phyloP scores from a whole-genome alignment of 2,329 filamentous ascomycete genomes.

The Colletotrichum higginsianum region DNA sequence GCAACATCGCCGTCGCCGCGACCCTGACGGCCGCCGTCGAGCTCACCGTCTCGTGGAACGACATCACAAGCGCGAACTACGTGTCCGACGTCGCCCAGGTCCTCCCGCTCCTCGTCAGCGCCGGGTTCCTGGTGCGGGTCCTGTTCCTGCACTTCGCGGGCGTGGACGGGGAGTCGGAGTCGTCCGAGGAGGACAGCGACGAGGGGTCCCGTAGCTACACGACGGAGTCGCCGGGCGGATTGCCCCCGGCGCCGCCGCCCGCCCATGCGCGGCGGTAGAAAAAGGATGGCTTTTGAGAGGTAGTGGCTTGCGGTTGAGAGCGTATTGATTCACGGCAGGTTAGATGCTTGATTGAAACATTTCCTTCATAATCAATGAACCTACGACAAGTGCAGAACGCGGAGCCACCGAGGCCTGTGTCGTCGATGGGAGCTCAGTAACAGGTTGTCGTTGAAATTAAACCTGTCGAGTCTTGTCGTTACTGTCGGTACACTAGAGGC shows the following conservation, averaged over 20 bases:
- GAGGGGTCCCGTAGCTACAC: constrained; percentile 25
- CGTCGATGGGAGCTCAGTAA: no score
- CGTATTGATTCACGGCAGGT: no score
- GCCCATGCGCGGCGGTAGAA: constrained; percentile 11
- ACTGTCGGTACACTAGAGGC: no score
- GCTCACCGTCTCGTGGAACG: constrained; percentile 53
- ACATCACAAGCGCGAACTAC: constrained; percentile 45
- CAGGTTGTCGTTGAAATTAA: no score
- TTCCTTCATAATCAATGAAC: no score
- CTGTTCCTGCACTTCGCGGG: constrained; percentile 46
- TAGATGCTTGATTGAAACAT: no score
- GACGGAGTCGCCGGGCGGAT: constrained; percentile 27
- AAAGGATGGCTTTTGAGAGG: neutral
- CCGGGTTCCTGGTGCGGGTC: constrained; percentile 48
- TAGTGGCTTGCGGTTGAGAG: no score
- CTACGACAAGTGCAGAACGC: no score
- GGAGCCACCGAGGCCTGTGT: no score
- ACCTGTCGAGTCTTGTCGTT: no score
- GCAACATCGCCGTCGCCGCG: constrained; percentile 46
- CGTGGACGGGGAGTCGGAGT: constrained; percentile 32
- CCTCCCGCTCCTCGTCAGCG: constrained; percentile 51
- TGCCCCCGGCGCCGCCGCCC: constrained; percentile 31
- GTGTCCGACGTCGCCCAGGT: constrained; percentile 50
- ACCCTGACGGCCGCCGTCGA: constrained; percentile 49
- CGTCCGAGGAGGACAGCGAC: constrained; percentile 31